Base-by-base conservation (phyloP, 257 asterid genomes). In the Henckelia pumila region DNA sequence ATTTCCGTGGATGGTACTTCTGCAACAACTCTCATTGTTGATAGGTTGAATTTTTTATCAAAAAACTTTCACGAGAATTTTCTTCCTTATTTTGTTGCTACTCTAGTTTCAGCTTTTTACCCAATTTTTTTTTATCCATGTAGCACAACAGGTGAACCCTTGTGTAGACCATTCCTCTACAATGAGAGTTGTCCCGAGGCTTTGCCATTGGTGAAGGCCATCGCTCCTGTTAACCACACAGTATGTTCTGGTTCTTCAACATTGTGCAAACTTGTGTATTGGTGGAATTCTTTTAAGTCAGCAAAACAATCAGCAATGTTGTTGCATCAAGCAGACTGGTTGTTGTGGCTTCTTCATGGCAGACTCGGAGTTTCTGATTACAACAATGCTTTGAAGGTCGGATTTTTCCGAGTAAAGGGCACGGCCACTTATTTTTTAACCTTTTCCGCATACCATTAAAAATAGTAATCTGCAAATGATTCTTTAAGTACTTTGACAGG, bases 301-400 rank as follows among this genome's bases (percentile, higher is more conserved):
- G 72, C 76, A n/a, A 82, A 79, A 73, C 73, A 66, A 61, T 83
- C 93, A 26, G 89, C 94, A 8, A 82, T 83, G 14, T 62, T 89
- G 68, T 66, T 89, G 87, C 98, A 91, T 81, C 98, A 89, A 78
- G 96, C 98, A 17, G 98, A 91, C 59, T 91, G 96, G 98, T 76
- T 91, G 73, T 76, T 81, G 77, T 91, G 89, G 96, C 88, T 91
- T 67, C 95, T 91, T 72, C 98, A 91, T 73, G 98, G 98, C 56
- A 89, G 78, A 77, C 80, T 89, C 7, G 98, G 98, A 57, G 78
- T 89, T 10, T 85, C 96, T n/a, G 98, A 89, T 76, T 89, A 89
- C 40, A 89, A 91, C 77, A 91, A 89, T 75, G 98, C 98, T 30
- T 79, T 91, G 81, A 91, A 91, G 86, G 97, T 89, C 71, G 16